Base-by-base conservation (phyloP, 2,329 filamentous ascomycete species). In the Cadophora sp. region DNA sequence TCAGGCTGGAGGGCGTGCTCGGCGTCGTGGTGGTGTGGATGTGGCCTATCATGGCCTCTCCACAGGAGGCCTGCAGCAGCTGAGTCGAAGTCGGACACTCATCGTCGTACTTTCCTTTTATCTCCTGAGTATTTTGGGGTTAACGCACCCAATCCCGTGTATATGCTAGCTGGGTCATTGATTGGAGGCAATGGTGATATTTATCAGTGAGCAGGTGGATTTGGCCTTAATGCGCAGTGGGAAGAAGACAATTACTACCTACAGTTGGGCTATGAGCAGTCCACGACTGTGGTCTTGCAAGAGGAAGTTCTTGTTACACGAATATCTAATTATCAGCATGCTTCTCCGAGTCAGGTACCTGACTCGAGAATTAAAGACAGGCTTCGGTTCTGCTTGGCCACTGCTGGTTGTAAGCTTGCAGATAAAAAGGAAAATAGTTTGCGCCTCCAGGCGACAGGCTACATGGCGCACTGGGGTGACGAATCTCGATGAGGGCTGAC, bases 401-500 rank as follows among this genome's bases (percentile, higher is more conserved):
- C 16, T 4, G 30, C 27, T 56, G 1, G 30, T 16, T 56, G 51
- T 30, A 56, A 39, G 30, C 51, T 56, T 56, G 51, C 51, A 56
- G 16, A 36, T 13, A 20, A 39, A 39, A 56, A 56, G 27, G 39
- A 56, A 39, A 51, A 51, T 22, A 27, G 48, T 27, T 27, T 51
- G 48, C 20, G 22, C 22, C 7, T 22, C 16, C 51, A 56, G 51
- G 51, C 33, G 51, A 33, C 51, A 56, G 51, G 22, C 27, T 39
- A 18, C 11, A 18, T 56, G 18, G 51, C 27, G 27, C 30, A 14
- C 30, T 33, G n/a, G 33, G 51, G 33, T 56, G 51, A 56, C 51
- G 33, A 56, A 56, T 56, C 51, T 39, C 27, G 51, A 56, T 33
- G 33, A 39, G 6, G 8, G 33, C 33, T 33, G 51, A 56, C 27